Percentiles rank a stretch among this genome's conserved stretches.
These are phyloP conservation scores for Ogataea dorogensis DNA, from an alignment of 805 yeast genomes.

Conservation along the genomic window DNA sequence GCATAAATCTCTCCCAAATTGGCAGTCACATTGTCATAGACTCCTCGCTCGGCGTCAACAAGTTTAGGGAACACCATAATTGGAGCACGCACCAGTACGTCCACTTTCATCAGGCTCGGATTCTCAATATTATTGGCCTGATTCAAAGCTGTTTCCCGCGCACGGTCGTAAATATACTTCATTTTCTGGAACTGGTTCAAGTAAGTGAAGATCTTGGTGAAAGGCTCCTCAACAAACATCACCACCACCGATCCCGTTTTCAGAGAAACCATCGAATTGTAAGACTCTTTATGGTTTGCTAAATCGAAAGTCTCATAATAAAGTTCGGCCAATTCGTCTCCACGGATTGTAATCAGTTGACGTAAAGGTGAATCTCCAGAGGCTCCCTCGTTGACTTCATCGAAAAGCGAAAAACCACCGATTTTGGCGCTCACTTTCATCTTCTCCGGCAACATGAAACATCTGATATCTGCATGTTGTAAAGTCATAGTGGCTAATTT, in stretches of 20 bases:
- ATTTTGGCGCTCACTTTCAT: constrained; percentile 69
- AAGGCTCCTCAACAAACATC: constrained; percentile 79
- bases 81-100: constrained; percentile 76
- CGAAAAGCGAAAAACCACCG: constrained; percentile 77
- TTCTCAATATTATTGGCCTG: constrained; percentile 63
- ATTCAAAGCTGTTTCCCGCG: constrained; percentile 83
- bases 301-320: constrained; percentile 78
- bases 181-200: constrained; percentile 73
- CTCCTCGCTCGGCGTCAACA: constrained; percentile 38
- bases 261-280: constrained; percentile 57
- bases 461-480: constrained; percentile 67
- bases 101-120: constrained; percentile 64
- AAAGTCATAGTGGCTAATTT: constrained; percentile 77
- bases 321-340: constrained; percentile 73
- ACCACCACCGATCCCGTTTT: constrained; percentile 74
- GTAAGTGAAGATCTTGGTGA: constrained; percentile 63
- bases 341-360: constrained; percentile 75
- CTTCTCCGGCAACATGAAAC: constrained; percentile 70
- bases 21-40: constrained; percentile 62
- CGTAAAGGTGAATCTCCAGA: constrained; percentile 58
- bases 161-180: constrained; percentile 87
- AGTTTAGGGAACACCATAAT: constrained; percentile 73
- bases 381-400: constrained; percentile 67
- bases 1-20: constrained; percentile 82
- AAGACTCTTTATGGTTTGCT: constrained; percentile 45